Conservation (phyloP, 805 yeast genomes). For the Nakazawaea ambrosiae region DNA sequence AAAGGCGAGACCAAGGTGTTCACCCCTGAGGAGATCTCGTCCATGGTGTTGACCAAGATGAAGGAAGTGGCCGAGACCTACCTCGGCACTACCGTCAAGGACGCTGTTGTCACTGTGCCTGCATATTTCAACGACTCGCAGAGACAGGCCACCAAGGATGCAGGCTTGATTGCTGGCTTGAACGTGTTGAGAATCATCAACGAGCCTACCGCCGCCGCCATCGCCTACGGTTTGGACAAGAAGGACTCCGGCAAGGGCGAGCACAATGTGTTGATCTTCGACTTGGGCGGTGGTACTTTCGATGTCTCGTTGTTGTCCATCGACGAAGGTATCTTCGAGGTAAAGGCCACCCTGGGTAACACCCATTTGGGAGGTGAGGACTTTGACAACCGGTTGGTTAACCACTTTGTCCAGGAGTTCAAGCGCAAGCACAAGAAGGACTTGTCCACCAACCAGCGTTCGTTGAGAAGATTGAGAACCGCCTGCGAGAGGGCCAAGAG, state of each 20-base stretch:
- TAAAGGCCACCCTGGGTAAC: constrained; percentile 76
- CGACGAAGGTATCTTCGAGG: constrained; percentile 78
- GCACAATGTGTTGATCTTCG: constrained; percentile 55
- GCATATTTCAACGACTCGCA: constrained; percentile 81
- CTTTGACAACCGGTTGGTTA: constrained; percentile 74
- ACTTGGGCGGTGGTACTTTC: constrained; percentile 82
- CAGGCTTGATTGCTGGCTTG: constrained; percentile 70
- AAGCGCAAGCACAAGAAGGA: constrained; percentile 98
- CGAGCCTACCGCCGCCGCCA: constrained; percentile 84
- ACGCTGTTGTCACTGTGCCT: constrained; percentile 81
- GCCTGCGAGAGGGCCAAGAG: constrained; percentile 99
- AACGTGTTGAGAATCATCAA: constrained; percentile 70
- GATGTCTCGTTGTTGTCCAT: constrained; percentile 75
- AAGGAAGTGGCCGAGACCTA: constrained; percentile 57
- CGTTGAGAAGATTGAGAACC: constrained; percentile 96
- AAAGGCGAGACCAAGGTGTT: constrained; percentile 89
- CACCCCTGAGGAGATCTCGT: constrained; percentile 92
- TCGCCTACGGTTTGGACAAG: constrained; percentile 70
- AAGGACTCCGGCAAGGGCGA: constrained; percentile 32
- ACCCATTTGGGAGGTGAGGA: constrained; percentile 86
- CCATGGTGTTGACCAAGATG: constrained; percentile 74
- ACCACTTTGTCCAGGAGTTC: constrained; percentile 89
- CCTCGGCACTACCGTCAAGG: constrained; percentile 43
- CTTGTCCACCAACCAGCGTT: constrained; percentile 88
- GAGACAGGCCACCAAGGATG: constrained; percentile 77